Evolutionary conservation across 1,284 basidiomycete species (phyloP), one percentile per base, ranked within the genome.

Genomic region (Austroboletus novae-zelandiae): DNA sequence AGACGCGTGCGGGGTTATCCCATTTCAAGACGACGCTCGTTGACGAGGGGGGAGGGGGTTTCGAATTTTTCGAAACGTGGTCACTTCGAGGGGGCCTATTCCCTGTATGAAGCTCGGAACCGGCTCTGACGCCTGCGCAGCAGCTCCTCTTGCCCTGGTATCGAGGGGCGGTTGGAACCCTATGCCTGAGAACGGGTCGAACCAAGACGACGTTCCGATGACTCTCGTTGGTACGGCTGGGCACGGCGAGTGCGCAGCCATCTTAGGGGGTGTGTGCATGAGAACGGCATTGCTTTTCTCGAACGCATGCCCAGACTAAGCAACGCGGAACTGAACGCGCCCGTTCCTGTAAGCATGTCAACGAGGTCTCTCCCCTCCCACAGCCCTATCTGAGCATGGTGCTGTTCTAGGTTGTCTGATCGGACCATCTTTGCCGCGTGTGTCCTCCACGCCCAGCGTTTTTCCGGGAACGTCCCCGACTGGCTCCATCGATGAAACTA

Each of bases 101-200:
- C 39, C 39, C 35, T 9, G 23, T 57, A 32, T 34, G 39, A 36
- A 41, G 29, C 17, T 30, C 37, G 30, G 45, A n/a, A 27, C 44
- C 31, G 36, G 36, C 50, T 40, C 25, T n/a, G 23, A 23, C 40
- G 7, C 47, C 41, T 32, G 44, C 42, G 43, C 52, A 48, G 43
- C 40, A 37, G n/a, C 34, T 25, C 43, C 35, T 32, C 43, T 27
- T 11, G 5, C 18, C 50, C 13, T 34, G 37, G 44, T 37, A 43
- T 52, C 46, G 56, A 44, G 41, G 43, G 44, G 35, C 6, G 10
- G 20, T 2, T 18, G 29, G 31, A 30, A 46, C 43, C 48, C 31
- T 51, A 42, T 15, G 36, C 52, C 47, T 61, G 63, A 49, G 61
- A 59, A 56, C 17, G 35, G 32, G 20, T 17, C 30, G 36, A 37